Base-by-base conservation (phyloP, 352 stramenopile genomes). In the Aphanomyces cochlioides region DNA sequence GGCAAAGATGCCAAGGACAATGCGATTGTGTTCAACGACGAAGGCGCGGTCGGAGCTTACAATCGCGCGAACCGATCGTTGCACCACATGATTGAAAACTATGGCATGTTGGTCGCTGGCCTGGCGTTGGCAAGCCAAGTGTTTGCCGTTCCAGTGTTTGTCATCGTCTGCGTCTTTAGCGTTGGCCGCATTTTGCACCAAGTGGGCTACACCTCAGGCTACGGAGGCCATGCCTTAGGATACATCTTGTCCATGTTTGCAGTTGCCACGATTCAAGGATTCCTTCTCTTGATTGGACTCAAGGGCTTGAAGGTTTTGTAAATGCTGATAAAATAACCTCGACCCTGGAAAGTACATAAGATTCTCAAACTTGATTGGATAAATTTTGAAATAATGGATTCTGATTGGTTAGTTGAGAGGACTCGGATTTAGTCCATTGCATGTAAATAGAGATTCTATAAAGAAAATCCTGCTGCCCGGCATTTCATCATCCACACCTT, bases 41-140 rank as follows among this genome's bases (percentile, higher is more conserved):
- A 56, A 8, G 63, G 63, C 37, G 39, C 19, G 6, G 5, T 66
- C 1, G 67, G 67, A 7, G 56, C 47, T 12, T 73, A 73, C 60
- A 73, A 73, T 53, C 67, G 67, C 4, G 56, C 67, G 1, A 73
- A 73, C 21, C 67, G 67, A 10, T 69, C 56, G 19, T 47, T 73
- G 10, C 67, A 73, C 28, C 67, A 73, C 67, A 58, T 73, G 56
- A 41, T 67, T 39, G 67, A 73, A 43, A 73, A 73, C 60, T 45
- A 66, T 21, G 56, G 28, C 13, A 17, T 19, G 17, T 15, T 73
- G 4, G 56, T 73, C 10, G 67, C 56, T 15, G 40, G 56, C 5
- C 56, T 73, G 6, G 43, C 64, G 37, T 47, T 66, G 17, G 41
- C 56, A 1, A n/a, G 34, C 34, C 37, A 43, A 5, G 47, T 73